Base-by-base conservation (phyloP, 768 basidiomycete genomes). In the Rhizopogon roseolus region DNA sequence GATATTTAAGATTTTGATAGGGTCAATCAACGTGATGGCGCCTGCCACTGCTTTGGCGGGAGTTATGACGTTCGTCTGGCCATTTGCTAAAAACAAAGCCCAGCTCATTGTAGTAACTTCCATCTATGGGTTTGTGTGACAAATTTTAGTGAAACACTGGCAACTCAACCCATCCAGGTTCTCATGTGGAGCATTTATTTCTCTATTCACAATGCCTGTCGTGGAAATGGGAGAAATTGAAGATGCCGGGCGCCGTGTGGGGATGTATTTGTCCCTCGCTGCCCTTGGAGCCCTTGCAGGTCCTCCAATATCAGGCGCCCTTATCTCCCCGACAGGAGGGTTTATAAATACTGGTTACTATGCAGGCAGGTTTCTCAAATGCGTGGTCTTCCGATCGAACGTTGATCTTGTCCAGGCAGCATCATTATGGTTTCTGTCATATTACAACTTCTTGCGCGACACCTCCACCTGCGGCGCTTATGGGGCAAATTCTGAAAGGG, bases 291-390 rank as follows among this genome's bases (percentile, higher is more conserved):
- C 84, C 0, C 71, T 90, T 3, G 76, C 75, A 0, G 88, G 88
- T 0, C 85, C 86, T 3, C 88, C 88, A 0, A 85, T 89, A 55
- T 86, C 86, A 7, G 88, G 88, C 1, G 83, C 83, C 0, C 86
- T 90, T 58, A 76, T 77, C 49, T 64, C 63, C 0, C 72, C 76
- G 1, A 79, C 82, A 2, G 78, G 76, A 2, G 75, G 76, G 0
- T 91, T 66, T 36, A 32, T 49, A 37, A 57, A 3, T 3, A 60
- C 68, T 5, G 67, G 71, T 6, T 68, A 59, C 53, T 85, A 78
- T 56, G 81, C 81, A 37, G 69, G 70, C 66, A 17, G 46, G 64
- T 52, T 25, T 50, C 22, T 41, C 34, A 11, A 17, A 13, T 41
- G 43, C 4, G 36, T 5, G 38, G 14, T 19, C 38, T 13, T 41